Evolutionary conservation across 2,329 filamentous ascomycete genomes (phyloP).

Genomic region (Dothiorella sarmentorum): DNA sequence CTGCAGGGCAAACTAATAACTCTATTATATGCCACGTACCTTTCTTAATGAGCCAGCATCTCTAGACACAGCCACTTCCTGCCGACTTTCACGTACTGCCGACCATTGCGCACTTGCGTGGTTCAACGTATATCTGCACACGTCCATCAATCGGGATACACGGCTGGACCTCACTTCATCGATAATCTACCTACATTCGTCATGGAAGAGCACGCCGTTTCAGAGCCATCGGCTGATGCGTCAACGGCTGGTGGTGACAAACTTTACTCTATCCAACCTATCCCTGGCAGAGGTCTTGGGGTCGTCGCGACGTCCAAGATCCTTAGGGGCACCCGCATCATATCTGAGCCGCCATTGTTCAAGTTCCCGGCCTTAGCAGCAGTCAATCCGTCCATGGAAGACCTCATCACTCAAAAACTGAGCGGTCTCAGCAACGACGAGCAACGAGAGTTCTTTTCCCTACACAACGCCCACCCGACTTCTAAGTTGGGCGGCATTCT

Average conservation of each 20-base stretch:
- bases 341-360: slow-evolving; percentile 41
- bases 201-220: too few species aligned
- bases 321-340: slow-evolving; percentile 38
- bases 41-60: too few species aligned
- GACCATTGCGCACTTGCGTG: too few species aligned
- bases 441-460: slow-evolving; percentile 28
- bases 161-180: too few species aligned
- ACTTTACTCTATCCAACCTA: not conserved
- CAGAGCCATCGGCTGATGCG: too few species aligned
- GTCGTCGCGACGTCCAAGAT: slow-evolving; percentile 39
- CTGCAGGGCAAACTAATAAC: too few species aligned
- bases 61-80: too few species aligned
- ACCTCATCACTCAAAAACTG: slow-evolving; percentile 23
- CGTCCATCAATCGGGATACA: too few species aligned
- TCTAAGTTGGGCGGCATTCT: slow-evolving; percentile 26
- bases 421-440: slow-evolving; percentile 25
- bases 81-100: too few species aligned
- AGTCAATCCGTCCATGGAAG: slow-evolving; percentile 22
- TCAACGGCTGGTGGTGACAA: not conserved
- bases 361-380: slow-evolving; percentile 26
- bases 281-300: slow-evolving; percentile 38
- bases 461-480: slow-evolving; percentile 31
- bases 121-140: too few species aligned
- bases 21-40: too few species aligned
- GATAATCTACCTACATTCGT: too few species aligned